Evolutionary conservation across 2,329 filamentous ascomycete genomes (phyloP).

Genomic region (Fusarium sublunatum): DNA sequence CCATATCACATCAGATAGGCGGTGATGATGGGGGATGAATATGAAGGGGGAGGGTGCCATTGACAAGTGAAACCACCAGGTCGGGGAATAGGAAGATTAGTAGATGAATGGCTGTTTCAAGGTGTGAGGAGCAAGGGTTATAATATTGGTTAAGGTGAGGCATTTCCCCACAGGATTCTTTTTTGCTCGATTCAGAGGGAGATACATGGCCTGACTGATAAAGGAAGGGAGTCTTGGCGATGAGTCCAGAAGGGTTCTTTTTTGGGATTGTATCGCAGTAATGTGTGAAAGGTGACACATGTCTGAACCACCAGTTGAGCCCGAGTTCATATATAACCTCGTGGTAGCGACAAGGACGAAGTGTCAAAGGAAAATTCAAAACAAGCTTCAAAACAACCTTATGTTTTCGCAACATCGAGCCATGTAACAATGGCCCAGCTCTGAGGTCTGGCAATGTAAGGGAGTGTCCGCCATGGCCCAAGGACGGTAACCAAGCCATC

Average conservation of each 20-base stretch:
- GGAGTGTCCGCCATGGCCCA: constrained; percentile 5
- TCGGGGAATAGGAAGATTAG: constrained; percentile 21
- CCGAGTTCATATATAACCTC: constrained; percentile 4
- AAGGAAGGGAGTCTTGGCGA: constrained; percentile 2
- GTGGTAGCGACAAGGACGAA: constrained; percentile 8
- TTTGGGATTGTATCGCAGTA: no score
- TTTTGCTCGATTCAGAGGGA: constrained; percentile 30
- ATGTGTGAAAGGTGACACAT: no score
- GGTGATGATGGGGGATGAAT: constrained; percentile 31
- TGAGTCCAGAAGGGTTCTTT: no score
- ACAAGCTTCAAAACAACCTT: constrained; percentile 26
- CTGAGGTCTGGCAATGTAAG: constrained; percentile 12
- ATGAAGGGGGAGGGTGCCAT: constrained; percentile 17
- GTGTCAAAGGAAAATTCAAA: constrained; percentile 12
- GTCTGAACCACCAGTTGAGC: no score
- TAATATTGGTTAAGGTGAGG: constrained; percentile 26
- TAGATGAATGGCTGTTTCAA: constrained; percentile 38
- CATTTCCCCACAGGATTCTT: constrained; percentile 29
- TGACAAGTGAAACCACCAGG: constrained; percentile 39
- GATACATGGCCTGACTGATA: constrained; percentile 26
- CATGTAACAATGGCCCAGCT: constrained; percentile 21
- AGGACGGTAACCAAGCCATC: constrained; percentile 11
- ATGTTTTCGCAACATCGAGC: constrained; percentile 2
- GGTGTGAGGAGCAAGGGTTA: constrained; percentile 26
- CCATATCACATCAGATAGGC: constrained; percentile 60